Evolutionary conservation across 495 filamentous ascomycete genomes (phyloP).

Genomic region (Cairneyella variabilis): DNA sequence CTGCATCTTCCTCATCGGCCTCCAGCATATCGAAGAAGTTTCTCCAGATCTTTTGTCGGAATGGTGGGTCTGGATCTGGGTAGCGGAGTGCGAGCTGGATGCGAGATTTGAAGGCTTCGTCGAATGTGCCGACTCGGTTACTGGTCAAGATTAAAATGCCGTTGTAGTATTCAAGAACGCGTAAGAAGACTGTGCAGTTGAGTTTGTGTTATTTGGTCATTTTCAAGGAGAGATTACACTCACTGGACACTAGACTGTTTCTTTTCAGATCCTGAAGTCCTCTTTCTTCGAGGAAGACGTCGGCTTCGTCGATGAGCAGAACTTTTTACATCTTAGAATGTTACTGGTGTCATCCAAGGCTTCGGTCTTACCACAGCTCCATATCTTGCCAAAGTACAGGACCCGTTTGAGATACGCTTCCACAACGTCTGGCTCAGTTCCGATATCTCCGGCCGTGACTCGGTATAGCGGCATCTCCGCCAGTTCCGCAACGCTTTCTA

Average conservation of each 20-base stretch:
- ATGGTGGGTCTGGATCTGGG: constrained; percentile 56
- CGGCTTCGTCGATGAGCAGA: constrained; percentile 69
- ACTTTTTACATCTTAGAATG: constrained; percentile 23
- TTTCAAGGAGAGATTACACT: too few species aligned
- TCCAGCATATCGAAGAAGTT: constrained; percentile 55
- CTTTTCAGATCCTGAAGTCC: constrained; percentile 61
- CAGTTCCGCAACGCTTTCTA: constrained; percentile 61
- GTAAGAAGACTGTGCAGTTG: constrained; percentile 34
- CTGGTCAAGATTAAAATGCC: constrained; percentile 56
- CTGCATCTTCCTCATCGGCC: constrained; percentile 19
- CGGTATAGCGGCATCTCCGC: constrained; percentile 76
- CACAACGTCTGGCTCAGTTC: constrained; percentile 64
- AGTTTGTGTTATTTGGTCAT: too few species aligned
- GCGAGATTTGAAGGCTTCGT: constrained; percentile 40
- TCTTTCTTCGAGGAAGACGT: constrained; percentile 71
- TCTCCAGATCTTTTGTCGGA: constrained; percentile 77
- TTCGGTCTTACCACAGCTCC: constrained; percentile 44
- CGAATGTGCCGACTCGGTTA: constrained; percentile 51
- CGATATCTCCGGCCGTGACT: constrained; percentile 74
- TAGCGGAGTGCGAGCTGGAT: constrained; percentile 42
- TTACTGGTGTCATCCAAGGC: not conserved
- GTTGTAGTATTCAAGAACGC: constrained; percentile 34
- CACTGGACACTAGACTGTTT: constrained; percentile 64
- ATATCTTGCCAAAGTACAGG: constrained; percentile 74
- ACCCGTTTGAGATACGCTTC: constrained; percentile 73